These are phyloP conservation scores for Triticum dicoccoides DNA, from an alignment of 176 grass and related monocot species.

Conservation along the genomic window DNA sequence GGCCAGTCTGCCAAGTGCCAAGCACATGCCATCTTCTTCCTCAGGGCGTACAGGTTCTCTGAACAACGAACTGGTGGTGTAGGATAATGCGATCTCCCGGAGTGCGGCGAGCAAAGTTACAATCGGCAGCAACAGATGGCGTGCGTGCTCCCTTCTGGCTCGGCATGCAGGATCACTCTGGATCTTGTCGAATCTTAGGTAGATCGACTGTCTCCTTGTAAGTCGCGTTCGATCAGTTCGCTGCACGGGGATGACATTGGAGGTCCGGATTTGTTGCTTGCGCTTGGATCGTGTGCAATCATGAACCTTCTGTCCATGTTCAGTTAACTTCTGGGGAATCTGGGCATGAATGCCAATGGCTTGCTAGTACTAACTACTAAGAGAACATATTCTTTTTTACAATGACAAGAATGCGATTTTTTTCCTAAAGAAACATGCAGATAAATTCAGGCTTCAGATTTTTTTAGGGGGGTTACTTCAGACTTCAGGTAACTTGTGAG, in stretches of 20 bases:
- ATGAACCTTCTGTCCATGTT: too few relatives aligned
- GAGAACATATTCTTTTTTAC: too few relatives aligned
- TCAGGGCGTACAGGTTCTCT: conserved; percentile 36
- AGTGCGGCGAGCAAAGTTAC: not conserved
- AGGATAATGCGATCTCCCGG: not conserved
- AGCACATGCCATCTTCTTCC: conserved; percentile 16
- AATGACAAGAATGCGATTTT: too few relatives aligned
- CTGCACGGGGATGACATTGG: not conserved
- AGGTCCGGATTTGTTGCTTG: not conserved
- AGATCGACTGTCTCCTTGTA: conserved; percentile 12
- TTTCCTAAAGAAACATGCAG: too few relatives aligned
- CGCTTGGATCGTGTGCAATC: too few relatives aligned
- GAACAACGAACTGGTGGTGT: conserved; percentile 24
- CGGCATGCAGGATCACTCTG: not conserved
- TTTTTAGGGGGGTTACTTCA: too few relatives aligned
- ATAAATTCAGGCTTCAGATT: too few relatives aligned
- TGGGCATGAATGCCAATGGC: not conserved
- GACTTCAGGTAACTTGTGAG: too few relatives aligned
- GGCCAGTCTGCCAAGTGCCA: not conserved
- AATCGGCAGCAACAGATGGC: not conserved
- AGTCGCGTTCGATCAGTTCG: not conserved
- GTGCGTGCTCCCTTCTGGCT: not conserved
- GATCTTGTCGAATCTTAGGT: conserved; percentile 40
- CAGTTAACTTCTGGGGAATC: not conserved
- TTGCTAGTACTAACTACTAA: too few relatives aligned